Evolutionary conservation across 192 early-diverging fungal species (phyloP).

Genomic region (Dissophora ornata): DNA sequence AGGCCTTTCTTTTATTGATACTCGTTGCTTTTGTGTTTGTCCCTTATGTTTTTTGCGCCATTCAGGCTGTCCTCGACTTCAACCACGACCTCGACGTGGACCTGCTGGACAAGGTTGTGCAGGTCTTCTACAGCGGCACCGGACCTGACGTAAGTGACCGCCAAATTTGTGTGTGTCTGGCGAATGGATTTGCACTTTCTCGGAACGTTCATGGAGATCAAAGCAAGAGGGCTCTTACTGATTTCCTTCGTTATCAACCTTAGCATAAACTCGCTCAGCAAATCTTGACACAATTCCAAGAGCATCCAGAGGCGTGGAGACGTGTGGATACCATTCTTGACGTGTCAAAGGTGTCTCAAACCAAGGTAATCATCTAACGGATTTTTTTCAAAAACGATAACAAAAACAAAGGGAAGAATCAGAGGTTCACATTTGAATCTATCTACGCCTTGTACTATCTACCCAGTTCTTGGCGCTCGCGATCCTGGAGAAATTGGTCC

Average conservation of each 20-base stretch:
- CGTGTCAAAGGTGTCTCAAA: constrained; percentile 75
- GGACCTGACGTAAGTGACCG: constrained; percentile 79
- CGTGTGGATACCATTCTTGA: constrained; percentile 93
- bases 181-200: no score
- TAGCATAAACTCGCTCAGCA: constrained; percentile 89
- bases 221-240: no score
- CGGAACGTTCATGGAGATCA: no score
- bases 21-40: no score
- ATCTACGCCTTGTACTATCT: no score
- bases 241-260: not conserved
- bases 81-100: constrained; percentile 85
- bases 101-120: constrained; percentile 89
- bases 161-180: not conserved
- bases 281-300: constrained; percentile 91
- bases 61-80: constrained; percentile 86
- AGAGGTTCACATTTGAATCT: no score
- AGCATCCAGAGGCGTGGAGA: constrained; percentile 95
- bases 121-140: constrained; percentile 77
- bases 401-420: no score
- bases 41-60: not conserved
- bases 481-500: constrained; percentile 93
- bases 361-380: constrained; percentile 77
- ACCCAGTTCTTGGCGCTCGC: constrained; percentile 92
- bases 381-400: no score
- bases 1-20: no score